Percentiles rank a stretch among this genome's conserved stretches.
Conservation (phyloP, 169 alveolate species). For the Cryptosporidium bovis region DNA sequence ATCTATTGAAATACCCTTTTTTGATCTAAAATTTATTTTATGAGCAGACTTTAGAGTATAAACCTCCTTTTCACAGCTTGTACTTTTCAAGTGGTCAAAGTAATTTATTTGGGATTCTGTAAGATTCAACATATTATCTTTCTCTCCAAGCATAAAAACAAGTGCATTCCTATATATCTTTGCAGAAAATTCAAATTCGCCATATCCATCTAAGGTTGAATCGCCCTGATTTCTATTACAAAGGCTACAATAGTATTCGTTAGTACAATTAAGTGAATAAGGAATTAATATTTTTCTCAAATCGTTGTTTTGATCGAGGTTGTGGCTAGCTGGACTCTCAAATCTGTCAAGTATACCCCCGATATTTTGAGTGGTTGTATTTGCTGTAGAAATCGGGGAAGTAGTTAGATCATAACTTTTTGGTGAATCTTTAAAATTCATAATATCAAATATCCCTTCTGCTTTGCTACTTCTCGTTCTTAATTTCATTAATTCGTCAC, state of each 20-base stretch:
- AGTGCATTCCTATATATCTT: conserved; percentile 59
- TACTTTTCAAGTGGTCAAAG: conserved; percentile 73
- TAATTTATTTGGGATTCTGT: conserved; percentile 53
- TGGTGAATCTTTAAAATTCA: conserved; percentile 51
- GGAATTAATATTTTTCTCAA: conserved; percentile 1
- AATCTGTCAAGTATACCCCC: conserved; percentile 1
- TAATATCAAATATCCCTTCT: conserved; percentile 28
- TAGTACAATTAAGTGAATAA: conserved; percentile 58
- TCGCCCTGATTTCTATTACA: conserved; percentile 11
- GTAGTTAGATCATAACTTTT: conserved; percentile 40
- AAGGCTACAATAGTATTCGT: conserved; percentile 50
- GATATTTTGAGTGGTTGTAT: conserved; percentile 1
- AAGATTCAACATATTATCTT: conserved; percentile 15
- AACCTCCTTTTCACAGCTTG: conserved; percentile 46
- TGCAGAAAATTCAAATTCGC: conserved; percentile 14
- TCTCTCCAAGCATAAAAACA: conserved; percentile 58
- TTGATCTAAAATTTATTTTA: conserved; percentile 39
- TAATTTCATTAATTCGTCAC: conserved; percentile 57
- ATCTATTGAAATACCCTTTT: conserved; percentile 48
- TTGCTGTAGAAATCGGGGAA: conserved; percentile 31
- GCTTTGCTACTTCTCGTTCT: conserved; percentile 27
- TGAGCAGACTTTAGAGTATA: conserved; percentile 12
- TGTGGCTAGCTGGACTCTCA: neutral
- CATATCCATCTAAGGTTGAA: neutral
- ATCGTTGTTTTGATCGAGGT: neutral